phyloP scores from a whole-genome alignment of 2,329 filamentous ascomycete species.

The Cladorrhinum sp. region DNA sequence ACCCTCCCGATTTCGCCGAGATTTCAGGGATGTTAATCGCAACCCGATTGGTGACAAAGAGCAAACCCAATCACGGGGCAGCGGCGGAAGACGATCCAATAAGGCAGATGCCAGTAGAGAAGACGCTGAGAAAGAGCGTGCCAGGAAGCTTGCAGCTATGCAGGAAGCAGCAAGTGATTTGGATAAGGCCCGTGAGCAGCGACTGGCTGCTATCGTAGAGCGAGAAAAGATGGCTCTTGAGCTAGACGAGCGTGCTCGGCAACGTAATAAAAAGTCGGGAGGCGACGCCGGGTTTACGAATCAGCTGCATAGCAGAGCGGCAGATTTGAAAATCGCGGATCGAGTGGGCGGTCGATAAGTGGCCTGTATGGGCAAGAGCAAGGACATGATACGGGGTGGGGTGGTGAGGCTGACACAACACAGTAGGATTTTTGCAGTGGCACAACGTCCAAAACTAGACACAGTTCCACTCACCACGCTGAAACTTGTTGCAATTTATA shows the following conservation, averaged over 20 bases:
- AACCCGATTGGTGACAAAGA: constrained; percentile 10
- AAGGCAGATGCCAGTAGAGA: constrained; percentile 23
- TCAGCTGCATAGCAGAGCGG: constrained; percentile 58
- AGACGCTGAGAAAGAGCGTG: constrained; percentile 54
- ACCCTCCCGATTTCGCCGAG: constrained; percentile 4
- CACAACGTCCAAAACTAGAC: no score
- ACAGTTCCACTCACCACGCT: no score
- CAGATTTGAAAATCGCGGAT: constrained; percentile 50
- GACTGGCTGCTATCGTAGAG: constrained; percentile 64
- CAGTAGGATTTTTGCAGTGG: neutral
- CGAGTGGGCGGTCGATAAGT: constrained; percentile 37
- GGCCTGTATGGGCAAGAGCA: neutral
- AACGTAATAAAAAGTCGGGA: constrained; percentile 57
- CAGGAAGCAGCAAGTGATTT: constrained; percentile 67
- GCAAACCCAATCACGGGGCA: constrained; percentile 16
- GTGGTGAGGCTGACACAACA: neutral
- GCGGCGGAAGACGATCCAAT: constrained; percentile 21
- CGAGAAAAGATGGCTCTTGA: constrained; percentile 63
- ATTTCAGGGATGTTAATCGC: neutral
- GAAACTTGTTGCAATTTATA: no score
- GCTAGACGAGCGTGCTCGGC: constrained; percentile 63
- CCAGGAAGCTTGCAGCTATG: constrained; percentile 69
- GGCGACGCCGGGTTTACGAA: constrained; percentile 65
- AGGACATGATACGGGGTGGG: neutral
- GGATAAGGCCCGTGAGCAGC: constrained; percentile 65